Percentiles rank a stretch among this genome's conserved stretches.
Evolutionary conservation across 78 protist species (phyloP).

Genomic region (Dictyostelium intermedium): DNA sequence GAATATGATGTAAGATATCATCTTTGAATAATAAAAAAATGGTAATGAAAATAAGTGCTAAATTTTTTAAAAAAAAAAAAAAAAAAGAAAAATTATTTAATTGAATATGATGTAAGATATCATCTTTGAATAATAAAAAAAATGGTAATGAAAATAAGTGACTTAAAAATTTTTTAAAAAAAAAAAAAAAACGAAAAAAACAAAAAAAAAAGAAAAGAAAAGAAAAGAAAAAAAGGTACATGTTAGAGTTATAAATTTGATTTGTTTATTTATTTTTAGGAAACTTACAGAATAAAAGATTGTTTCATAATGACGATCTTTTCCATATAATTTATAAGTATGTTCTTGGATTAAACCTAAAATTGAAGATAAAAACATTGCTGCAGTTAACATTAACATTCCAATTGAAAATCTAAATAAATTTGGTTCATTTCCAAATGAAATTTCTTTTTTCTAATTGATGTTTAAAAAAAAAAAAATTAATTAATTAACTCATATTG

Average conservation of each 20-base stretch:
- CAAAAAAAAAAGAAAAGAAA: too few species aligned
- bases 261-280: too few species aligned
- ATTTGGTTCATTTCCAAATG: slow-evolving; percentile 12
- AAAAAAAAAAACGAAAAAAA: not conserved
- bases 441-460: slow-evolving; percentile 13
- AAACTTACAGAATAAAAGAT: slow-evolving; percentile 50
- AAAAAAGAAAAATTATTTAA: slow-evolving; percentile 3
- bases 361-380: slow-evolving; percentile 65
- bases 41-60: slow-evolving; percentile 75
- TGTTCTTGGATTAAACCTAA: slow-evolving; percentile 75
- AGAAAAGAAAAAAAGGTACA: too few species aligned
- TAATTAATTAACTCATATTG: too few species aligned
- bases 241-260: too few species aligned
- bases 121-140: slow-evolving; percentile 24
- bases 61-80: not conserved
- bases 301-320: slow-evolving; percentile 66
- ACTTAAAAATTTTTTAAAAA: not conserved
- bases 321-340: slow-evolving; percentile 45
- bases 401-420: slow-evolving; percentile 34
- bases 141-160: slow-evolving; percentile 74
- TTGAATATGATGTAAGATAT: slow-evolving; percentile 11
- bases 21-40: slow-evolving; percentile 29
- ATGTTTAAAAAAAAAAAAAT: too few species aligned
- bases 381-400: slow-evolving; percentile 59
- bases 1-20: slow-evolving; percentile 24